These are phyloP conservation scores for Russula griseocarnosa DNA, from an alignment of 768 basidiomycete species.

Conservation along the genomic window DNA sequence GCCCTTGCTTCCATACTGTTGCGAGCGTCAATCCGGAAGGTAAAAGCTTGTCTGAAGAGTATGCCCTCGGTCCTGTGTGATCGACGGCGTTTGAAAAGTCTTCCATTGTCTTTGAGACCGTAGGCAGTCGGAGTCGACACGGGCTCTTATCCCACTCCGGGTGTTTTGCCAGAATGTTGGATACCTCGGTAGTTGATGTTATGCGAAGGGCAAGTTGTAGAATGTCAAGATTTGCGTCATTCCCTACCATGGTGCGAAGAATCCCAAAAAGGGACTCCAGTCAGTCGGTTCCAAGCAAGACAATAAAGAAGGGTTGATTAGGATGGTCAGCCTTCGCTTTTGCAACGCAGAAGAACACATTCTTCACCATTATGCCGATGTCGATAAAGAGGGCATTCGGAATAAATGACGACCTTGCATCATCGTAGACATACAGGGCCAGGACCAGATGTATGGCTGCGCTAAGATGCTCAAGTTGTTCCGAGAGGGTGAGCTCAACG, in stretches of 20 bases:
- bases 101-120: neutral
- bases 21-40: neutral
- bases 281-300: conserved; percentile 31
- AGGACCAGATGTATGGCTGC: conserved; percentile 6
- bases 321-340: conserved; percentile 29
- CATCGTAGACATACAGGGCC: conserved; percentile 17
- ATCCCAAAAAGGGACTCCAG: conserved; percentile 26
- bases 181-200: neutral
- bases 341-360: neutral
- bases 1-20: neutral
- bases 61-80: neutral
- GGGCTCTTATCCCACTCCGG: neutral
- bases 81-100: neutral
- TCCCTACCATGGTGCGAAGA: conserved; percentile 7
- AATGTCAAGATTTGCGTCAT: neutral
- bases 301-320: conserved; percentile 24
- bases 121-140: neutral
- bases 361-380: conserved; percentile 38
- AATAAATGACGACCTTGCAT: conserved; percentile 30
- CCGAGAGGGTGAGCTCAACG: neutral
- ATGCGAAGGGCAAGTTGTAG: conserved; percentile 9
- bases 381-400: conserved; percentile 34
- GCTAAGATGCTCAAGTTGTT: neutral
- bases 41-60: neutral
- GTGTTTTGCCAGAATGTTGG: neutral